Conservation (phyloP, 768 basidiomycete genomes). For the Coprinopsis cinerea region DNA sequence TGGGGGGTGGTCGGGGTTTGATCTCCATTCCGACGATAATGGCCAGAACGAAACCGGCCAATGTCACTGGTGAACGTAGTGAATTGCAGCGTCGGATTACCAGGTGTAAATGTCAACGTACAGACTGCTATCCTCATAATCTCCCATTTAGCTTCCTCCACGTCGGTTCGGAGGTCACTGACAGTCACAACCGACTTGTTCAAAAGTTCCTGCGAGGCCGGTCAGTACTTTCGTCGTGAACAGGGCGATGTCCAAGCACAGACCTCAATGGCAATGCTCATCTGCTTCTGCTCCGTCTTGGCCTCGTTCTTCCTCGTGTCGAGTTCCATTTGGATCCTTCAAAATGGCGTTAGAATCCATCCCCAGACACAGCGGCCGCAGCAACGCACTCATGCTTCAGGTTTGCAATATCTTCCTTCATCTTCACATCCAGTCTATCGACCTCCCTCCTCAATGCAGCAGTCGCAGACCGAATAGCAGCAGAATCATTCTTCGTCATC, state of each 20-base stretch:
- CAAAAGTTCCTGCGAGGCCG: slow-evolving; percentile 51
- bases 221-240: background rate
- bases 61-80: slow-evolving; percentile 38
- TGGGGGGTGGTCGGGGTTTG: slow-evolving; percentile 41
- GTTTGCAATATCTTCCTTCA: slow-evolving; percentile 88
- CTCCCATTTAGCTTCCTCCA: slow-evolving; percentile 86
- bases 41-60: slow-evolving; percentile 60
- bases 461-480: slow-evolving; percentile 72
- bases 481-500: slow-evolving; percentile 76
- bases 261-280: slow-evolving; percentile 83
- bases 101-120: slow-evolving; percentile 33
- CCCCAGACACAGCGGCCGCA: too few relatives aligned
- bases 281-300: slow-evolving; percentile 74
- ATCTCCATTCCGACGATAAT: slow-evolving; percentile 71
- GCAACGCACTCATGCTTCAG: slow-evolving; percentile 86
- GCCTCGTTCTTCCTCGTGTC: slow-evolving; percentile 91
- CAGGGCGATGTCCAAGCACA: slow-evolving; percentile 11
- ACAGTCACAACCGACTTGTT: slow-evolving; percentile 69
- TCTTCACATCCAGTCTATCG: slow-evolving; percentile 77
- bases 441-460: slow-evolving; percentile 81
- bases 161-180: slow-evolving; percentile 73
- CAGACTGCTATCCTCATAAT: slow-evolving; percentile 82
- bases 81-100: background rate
- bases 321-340: slow-evolving; percentile 94
- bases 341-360: too few relatives aligned